Evolutionary conservation across 2,329 filamentous ascomycete genomes (phyloP), one percentile per base, ranked within the genome.

Genomic region (Colletotrichum sp.): DNA sequence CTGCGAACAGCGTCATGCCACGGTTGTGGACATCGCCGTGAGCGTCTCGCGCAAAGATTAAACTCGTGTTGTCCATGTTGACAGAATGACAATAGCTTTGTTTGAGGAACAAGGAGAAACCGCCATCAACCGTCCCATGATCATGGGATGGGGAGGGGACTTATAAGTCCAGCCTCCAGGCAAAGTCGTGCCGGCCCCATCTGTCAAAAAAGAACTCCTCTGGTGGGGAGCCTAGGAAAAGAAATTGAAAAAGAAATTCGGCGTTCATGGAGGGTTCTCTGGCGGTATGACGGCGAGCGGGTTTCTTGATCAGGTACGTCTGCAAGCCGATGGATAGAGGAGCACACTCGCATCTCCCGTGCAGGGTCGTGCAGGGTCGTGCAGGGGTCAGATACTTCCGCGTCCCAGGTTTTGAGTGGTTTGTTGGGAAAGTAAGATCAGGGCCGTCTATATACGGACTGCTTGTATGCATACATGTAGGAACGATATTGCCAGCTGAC

Each of bases 1-100:
- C 78, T 49, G 69, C 75, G 44, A 79, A 80, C 15, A 80, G 66
- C 36, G 71, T 69, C 75, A 76, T 77, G 18, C 78, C 79, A 18
- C 71, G 64, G 34, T 64, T 16, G 8, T 65, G 65, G 15, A 39
- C 18, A 21, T 65, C 70, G 30, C 64, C 28, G 6, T 59, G 34
- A 15, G 36, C 26, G 10, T 26, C n/a, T 30, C 74, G 32, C 59
- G 70, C 12, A 32, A 59, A 49, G 13, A 76, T 49, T 21, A 34
- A 26, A 60, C n/a, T 52, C 1, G n/a, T 16, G 30, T 76, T 52
- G 10, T 74, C 70, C 74, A 76, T 76, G 7, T 36, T 69, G 59
- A 9, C 18, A 52, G 26, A 60, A 15, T 21, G 18, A 18, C 18
- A 26, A 24, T 16, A 10, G 26, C 18, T 9, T 26, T 52, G 24